These are phyloP conservation scores for Paecilomyces niveus DNA, from an alignment of 2,329 filamentous ascomycete species.

Conservation along the genomic window DNA sequence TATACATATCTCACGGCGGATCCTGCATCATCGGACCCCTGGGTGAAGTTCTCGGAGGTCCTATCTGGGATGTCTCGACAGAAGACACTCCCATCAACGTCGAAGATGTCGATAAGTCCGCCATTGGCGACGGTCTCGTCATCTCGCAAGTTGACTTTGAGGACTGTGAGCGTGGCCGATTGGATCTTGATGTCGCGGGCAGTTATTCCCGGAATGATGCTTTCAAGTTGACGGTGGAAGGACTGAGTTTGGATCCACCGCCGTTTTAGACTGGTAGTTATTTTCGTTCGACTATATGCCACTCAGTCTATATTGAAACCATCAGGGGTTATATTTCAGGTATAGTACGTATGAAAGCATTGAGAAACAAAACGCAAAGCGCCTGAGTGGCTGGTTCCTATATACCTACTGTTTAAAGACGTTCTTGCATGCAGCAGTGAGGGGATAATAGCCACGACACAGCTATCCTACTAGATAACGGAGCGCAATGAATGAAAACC, in stretches of 20 bases:
- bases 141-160: conserved; percentile 75
- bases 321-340: not conserved
- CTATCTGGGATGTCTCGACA: conserved; percentile 64
- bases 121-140: conserved; percentile 45
- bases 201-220: conserved; percentile 72
- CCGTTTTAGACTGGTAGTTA: conserved; percentile 29
- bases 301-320: not conserved
- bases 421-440: no score
- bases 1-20: conserved; percentile 65
- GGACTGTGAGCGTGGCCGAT: conserved; percentile 71
- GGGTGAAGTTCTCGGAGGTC: conserved; percentile 72
- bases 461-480: no score
- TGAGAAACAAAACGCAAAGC: not conserved
- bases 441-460: no score
- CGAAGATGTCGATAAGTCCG: conserved; percentile 22
- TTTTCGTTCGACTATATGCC: not conserved
- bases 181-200: conserved; percentile 79
- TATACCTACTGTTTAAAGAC: no score
- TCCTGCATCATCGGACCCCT: conserved; percentile 74
- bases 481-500: no score
- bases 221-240: conserved; percentile 54
- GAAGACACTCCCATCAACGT: conserved; percentile 41
- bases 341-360: not conserved
- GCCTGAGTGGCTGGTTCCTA: no score
- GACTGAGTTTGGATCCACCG: conserved; percentile 54